Base-by-base conservation (phyloP, 768 basidiomycete species). In the Hericium alpestre region DNA sequence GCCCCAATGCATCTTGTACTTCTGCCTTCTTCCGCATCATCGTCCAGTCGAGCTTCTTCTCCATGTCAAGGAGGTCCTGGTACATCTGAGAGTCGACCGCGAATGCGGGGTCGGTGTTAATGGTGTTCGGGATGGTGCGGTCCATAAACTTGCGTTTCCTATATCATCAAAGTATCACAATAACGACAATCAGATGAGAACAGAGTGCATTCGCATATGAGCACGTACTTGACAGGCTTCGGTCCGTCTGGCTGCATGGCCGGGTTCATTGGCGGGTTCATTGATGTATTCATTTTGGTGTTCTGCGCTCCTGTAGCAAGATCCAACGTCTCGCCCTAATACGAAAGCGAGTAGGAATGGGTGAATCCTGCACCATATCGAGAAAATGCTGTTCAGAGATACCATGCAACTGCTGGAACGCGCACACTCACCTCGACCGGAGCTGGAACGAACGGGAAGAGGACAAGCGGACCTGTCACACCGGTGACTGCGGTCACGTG, bases 41-140 rank as follows among this genome's bases (percentile, higher is more conserved):
- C 3, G 92, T 94, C 94, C 94, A 96, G 70, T 97, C 93, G 15
- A 97, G 74, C 67, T 87, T 90, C 57, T 88, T 80, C 68, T 96
- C 93, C 83, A 90, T 90, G 61, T 88, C 86, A 25, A 93, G 70
- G 41, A 96, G 73, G 64, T 90, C 84, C 58, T 85, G 82, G 70
- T 95, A 96, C 80, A 94, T 90, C 57, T 74, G 76, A 22, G 90
- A 90, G 67, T 95, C 92, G 63, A 81, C 78, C 1, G 86, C 80
- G 65, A 90, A 90, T 51, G 84, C 82, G 16, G 86, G 82, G 62
- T 82, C 77, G 59, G 90, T 83, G 4, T 85, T 76, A 38, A 93
- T 76, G 53, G 80, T 81, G 76, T 86, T 83, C 0, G 92, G 89
- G 38, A 95, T 73, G 38, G 79, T 77, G 72, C 86, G 90, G 69